Percentiles rank a stretch among this genome's conserved stretches.
phyloP scores from a whole-genome alignment of 768 basidiomycete genomes.

The Tremella yokohamensis region DNA sequence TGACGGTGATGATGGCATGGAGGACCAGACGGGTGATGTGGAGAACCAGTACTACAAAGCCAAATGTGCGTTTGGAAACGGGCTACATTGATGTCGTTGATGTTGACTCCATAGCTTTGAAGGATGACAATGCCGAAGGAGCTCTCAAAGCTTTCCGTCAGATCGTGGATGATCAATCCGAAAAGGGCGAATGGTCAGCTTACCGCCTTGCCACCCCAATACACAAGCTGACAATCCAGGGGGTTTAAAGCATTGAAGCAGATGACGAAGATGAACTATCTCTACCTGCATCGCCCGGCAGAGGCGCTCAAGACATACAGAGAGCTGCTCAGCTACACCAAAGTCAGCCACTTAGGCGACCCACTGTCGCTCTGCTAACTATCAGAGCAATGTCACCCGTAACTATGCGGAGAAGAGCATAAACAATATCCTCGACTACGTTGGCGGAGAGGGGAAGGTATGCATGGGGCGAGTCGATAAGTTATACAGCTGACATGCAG shows the following conservation, averaged over 20 bases:
- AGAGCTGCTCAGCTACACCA: constrained; percentile 85
- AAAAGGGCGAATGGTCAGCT: constrained; percentile 86
- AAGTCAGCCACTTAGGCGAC: constrained; percentile 49
- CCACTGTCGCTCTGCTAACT: constrained; percentile 9
- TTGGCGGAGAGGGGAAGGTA: constrained; percentile 74
- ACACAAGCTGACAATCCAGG: constrained; percentile 56
- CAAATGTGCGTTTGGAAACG: constrained; percentile 64
- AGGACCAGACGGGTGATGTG: constrained; percentile 74
- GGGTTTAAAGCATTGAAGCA: constrained; percentile 99
- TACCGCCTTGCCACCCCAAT: neutral
- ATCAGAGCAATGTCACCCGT: constrained; percentile 44
- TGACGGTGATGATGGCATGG: constrained; percentile 61
- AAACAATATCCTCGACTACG: constrained; percentile 96
- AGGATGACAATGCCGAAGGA: constrained; percentile 88
- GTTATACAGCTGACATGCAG: constrained; percentile 20
- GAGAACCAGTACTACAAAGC: constrained; percentile 99
- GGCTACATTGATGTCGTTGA: neutral
- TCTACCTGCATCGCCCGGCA: constrained; percentile 69
- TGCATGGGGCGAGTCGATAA: constrained; percentile 53
- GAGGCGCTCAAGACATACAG: constrained; percentile 84
- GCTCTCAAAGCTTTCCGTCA: constrained; percentile 83
- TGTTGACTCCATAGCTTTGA: constrained; percentile 64
- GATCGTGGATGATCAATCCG: constrained; percentile 82
- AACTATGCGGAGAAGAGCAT: constrained; percentile 91
- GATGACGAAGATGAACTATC: constrained; percentile 87